phyloP scores from a whole-genome alignment of 1,284 basidiomycete species.

The Ganoderma sp. region DNA sequence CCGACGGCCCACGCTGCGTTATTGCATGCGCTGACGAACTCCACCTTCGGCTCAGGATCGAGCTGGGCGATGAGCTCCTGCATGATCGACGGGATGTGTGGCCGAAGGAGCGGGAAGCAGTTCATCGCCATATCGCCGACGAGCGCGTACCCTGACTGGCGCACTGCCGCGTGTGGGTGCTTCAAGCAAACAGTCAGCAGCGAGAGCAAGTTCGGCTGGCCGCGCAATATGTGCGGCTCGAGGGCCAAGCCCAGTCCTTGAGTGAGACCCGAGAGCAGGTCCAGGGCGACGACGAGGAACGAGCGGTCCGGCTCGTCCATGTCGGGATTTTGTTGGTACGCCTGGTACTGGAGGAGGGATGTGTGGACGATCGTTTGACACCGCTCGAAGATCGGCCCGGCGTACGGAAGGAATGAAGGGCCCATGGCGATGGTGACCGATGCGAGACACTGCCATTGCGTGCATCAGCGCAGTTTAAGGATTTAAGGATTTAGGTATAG shows the following conservation, averaged over 20 bases:
- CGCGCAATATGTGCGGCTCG: slow-evolving; percentile 69
- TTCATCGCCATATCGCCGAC: slow-evolving; percentile 98
- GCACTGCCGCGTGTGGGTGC: slow-evolving; percentile 93
- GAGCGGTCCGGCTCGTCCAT: slow-evolving; percentile 93
- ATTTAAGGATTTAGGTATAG: slow-evolving; percentile 10
- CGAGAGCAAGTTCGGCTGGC: slow-evolving; percentile 78
- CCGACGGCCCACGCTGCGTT: slow-evolving; percentile 99
- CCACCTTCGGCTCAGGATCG: slow-evolving; percentile 87
- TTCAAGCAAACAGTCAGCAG: slow-evolving; percentile 87
- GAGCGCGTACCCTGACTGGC: slow-evolving; percentile 96
- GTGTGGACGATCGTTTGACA: slow-evolving; percentile 88
- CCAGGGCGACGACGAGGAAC: slow-evolving; percentile 96
- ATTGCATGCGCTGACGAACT: slow-evolving; percentile 97
- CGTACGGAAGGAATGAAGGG: slow-evolving; percentile 88
- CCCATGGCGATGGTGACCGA: slow-evolving; percentile 98
- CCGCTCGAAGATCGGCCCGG: slow-evolving; percentile 91
- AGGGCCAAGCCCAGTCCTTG: slow-evolving; percentile 89
- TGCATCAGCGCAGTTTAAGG: slow-evolving; percentile 16
- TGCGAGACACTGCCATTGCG: slow-evolving; percentile 80
- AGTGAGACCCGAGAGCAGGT: slow-evolving; percentile 93
- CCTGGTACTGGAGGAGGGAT: slow-evolving; percentile 82
- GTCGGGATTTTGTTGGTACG: slow-evolving; percentile 84
- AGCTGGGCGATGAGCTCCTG: slow-evolving; percentile 89
- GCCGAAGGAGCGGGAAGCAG: slow-evolving; percentile 86
- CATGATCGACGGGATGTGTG: slow-evolving; percentile 89